These are phyloP conservation scores for Kluyveromyces starmeri DNA, from an alignment of 805 yeast species.

Conservation along the genomic window DNA sequence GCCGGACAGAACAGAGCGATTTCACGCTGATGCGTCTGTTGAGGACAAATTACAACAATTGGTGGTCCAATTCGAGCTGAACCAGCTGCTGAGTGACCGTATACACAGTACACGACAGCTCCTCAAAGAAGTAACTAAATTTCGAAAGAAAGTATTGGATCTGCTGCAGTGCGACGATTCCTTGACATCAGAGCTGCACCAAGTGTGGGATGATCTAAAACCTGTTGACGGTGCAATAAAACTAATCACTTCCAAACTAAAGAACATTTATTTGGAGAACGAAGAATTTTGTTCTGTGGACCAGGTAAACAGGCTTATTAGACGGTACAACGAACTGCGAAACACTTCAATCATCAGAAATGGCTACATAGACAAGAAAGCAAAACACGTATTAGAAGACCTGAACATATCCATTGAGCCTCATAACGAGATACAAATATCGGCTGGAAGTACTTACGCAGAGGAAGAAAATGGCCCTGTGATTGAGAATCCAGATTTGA, in stretches of 20 bases:
- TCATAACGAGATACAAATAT: no score
- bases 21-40: conserved; percentile 8
- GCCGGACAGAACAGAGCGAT: conserved; percentile 8
- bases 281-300: conserved; percentile 22
- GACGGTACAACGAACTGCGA: conserved; percentile 2
- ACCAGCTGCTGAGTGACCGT: conserved; percentile 13
- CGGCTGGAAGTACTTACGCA: no score
- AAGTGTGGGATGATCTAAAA: conserved; percentile 15
- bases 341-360: conserved; percentile 6
- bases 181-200: conserved; percentile 7
- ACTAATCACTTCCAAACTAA: conserved; percentile 18
- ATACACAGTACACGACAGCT: conserved; percentile 11
- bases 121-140: conserved; percentile 18
- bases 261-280: conserved; percentile 19
- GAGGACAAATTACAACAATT: conserved; percentile 15
- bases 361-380: conserved; percentile 4
- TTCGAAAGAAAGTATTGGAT: conserved; percentile 11
- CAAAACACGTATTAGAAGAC: conserved; percentile 1
- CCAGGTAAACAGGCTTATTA: conserved; percentile 8
- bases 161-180: conserved; percentile 10
- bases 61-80: conserved; percentile 14
- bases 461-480: not conserved
- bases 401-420: not conserved
- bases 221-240: conserved; percentile 25
- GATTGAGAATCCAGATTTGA: conserved; percentile 6